These are phyloP conservation scores for Naganishia albida DNA, from an alignment of 1,284 basidiomycete genomes.

Conservation along the genomic window DNA sequence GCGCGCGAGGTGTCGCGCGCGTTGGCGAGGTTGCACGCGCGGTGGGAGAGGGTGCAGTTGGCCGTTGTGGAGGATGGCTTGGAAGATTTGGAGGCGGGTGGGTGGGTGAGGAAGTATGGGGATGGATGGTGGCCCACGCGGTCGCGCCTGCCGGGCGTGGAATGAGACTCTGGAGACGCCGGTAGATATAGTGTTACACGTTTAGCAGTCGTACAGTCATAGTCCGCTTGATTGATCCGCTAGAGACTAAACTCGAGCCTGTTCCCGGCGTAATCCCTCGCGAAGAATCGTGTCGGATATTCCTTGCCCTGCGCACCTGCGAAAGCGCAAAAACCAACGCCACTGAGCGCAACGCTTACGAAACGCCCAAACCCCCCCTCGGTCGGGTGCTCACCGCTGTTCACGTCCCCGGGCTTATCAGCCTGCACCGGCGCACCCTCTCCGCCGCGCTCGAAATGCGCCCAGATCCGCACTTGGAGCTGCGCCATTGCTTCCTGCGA, in stretches of 20 bases:
- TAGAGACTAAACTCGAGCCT: constrained; percentile 47
- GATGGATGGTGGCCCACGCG: constrained; percentile 22
- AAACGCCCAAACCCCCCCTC: neutral
- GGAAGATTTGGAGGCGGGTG: constrained; percentile 24
- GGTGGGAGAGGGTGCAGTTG: constrained; percentile 27
- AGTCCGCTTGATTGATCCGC: neutral
- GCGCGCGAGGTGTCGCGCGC: constrained; percentile 10
- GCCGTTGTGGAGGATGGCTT: constrained; percentile 29
- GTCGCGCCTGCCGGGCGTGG: constrained; percentile 8
- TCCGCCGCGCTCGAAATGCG: constrained; percentile 37
- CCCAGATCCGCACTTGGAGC: constrained; percentile 47
- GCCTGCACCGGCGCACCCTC: constrained; percentile 40
- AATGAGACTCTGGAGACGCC: too few species aligned
- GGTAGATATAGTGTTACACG: neutral
- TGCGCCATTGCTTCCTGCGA: constrained; percentile 40
- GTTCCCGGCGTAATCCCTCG: constrained; percentile 50
- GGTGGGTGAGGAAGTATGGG: constrained; percentile 1
- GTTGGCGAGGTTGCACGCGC: constrained; percentile 18
- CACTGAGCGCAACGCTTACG: neutral
- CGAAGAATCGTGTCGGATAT: constrained; percentile 51
- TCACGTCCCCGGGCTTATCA: constrained; percentile 47
- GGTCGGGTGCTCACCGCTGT: constrained; percentile 39
- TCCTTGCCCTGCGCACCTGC: constrained; percentile 43
- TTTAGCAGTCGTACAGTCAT: neutral
- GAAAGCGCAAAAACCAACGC: neutral